Conservation (phyloP, 352 stramenopile species). For the Phytopythium vexans region DNA sequence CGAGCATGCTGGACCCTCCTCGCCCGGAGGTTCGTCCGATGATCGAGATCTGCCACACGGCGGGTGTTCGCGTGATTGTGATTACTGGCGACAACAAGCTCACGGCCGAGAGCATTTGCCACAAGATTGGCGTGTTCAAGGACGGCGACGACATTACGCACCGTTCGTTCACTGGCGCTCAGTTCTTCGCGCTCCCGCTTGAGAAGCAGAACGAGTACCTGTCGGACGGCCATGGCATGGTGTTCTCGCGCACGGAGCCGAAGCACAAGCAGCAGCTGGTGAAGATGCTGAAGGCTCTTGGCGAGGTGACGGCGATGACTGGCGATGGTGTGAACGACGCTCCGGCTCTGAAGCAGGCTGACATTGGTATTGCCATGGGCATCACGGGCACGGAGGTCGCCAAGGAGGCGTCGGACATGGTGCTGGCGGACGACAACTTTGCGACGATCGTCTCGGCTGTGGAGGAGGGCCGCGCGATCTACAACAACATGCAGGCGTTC, state of each 20-base stretch:
- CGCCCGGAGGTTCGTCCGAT: conserved; percentile 95
- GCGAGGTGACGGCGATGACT: conserved; percentile 97
- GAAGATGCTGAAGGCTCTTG: conserved; percentile 94
- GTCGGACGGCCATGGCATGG: conserved; percentile 88
- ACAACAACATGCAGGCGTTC: conserved; percentile 99
- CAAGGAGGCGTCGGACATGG: conserved; percentile 98
- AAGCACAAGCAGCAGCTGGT: conserved; percentile 97
- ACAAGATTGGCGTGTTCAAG: conserved; percentile 96
- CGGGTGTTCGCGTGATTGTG: conserved; percentile 98
- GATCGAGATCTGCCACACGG: conserved; percentile 94
- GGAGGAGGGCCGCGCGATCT: conserved; percentile 85
- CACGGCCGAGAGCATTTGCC: conserved; percentile 97
- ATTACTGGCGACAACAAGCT: conserved; percentile 99
- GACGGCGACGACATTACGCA: conserved; percentile 80
- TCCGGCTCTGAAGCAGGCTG: conserved; percentile 96
- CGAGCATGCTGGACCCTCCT: conserved; percentile 98
- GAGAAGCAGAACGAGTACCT: conserved; percentile 91
- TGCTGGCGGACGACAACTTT: conserved; percentile 99
- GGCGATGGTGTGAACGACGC: conserved; percentile 99
- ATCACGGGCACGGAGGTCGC: conserved; percentile 97
- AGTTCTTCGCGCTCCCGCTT: conserved; percentile 94
- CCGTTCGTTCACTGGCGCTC: conserved; percentile 92
- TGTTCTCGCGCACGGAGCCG: conserved; percentile 97
- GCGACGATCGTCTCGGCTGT: conserved; percentile 95
- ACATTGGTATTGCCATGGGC: conserved; percentile 99